A percentile compares a stretch with the other conserved stretches of the same genome.
phyloP scores from a whole-genome alignment of 768 basidiomycete species.

The Boletus insuetus region DNA sequence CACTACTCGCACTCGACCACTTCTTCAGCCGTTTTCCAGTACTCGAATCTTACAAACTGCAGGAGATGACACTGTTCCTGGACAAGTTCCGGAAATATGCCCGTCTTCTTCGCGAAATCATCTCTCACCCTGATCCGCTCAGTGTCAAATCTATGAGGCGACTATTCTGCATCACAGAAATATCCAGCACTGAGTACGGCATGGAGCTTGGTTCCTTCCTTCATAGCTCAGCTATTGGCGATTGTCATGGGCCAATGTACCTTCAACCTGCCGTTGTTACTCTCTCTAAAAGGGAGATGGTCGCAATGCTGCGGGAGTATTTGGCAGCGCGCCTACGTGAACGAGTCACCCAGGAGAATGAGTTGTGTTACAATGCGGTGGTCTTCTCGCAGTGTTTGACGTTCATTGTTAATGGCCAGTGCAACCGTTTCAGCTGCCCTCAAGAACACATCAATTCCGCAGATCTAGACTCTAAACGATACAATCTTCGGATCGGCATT shows the following conservation, averaged over 20 bases:
- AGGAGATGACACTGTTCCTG: slow-evolving; percentile 9
- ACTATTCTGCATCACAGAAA: slow-evolving; percentile 22
- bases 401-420: slow-evolving; percentile 30
- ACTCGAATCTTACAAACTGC: slow-evolving; percentile 24
- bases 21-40: slow-evolving; percentile 2
- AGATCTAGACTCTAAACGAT: slow-evolving; percentile 32
- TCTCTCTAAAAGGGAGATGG: slow-evolving; percentile 22
- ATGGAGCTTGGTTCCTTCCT: slow-evolving; percentile 9
- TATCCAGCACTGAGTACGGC: slow-evolving; percentile 9
- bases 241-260: neutral
- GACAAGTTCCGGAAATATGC: neutral
- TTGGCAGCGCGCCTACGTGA: slow-evolving; percentile 29
- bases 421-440: slow-evolving; percentile 34
- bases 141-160: slow-evolving; percentile 18
- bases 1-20: slow-evolving; percentile 10
- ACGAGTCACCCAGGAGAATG: slow-evolving; percentile 34
- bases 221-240: neutral
- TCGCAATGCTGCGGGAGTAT: slow-evolving; percentile 18
- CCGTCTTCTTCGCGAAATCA: no score
- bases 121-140: no score
- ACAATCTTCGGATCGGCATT: slow-evolving; percentile 41
- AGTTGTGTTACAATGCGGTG: slow-evolving; percentile 25
- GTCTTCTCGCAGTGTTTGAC: slow-evolving; percentile 40
- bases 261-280: neutral
- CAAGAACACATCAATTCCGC: slow-evolving; percentile 34